Conservation (phyloP, 2,329 filamentous ascomycete species). For the Herpotrichia juniperi region DNA sequence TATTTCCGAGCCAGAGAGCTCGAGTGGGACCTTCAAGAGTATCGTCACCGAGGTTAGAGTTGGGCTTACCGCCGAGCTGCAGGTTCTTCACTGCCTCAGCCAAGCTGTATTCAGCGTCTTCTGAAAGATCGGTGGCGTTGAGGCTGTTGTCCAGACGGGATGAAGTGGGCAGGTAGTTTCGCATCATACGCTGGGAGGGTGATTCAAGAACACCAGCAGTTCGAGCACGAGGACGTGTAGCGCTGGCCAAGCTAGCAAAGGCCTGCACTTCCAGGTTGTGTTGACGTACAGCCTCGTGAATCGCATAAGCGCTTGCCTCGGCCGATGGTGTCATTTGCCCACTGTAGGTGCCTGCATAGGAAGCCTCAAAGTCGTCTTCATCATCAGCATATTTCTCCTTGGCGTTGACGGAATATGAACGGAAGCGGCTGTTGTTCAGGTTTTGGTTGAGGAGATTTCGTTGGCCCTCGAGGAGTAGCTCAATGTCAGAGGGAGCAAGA, state of each 20-base stretch:
- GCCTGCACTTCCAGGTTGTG: constrained; percentile 95
- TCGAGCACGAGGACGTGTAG: constrained; percentile 82
- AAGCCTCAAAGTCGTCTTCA: constrained; percentile 72
- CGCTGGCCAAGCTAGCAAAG: constrained; percentile 82
- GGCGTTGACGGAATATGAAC: constrained; percentile 97
- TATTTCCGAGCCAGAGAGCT: constrained; percentile 95
- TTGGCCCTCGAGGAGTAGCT: constrained; percentile 58
- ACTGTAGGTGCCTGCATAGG: constrained; percentile 63
- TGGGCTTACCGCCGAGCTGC: constrained; percentile 70
- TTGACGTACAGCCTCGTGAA: constrained; percentile 78
- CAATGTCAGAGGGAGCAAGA: constrained; percentile 66
- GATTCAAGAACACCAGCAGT: constrained; percentile 92
- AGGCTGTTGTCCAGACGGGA: constrained; percentile 78
- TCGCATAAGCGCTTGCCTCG: constrained; percentile 64
- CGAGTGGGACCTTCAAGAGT: constrained; percentile 88
- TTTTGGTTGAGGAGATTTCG: constrained; percentile 61
- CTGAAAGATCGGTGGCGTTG: constrained; percentile 74
- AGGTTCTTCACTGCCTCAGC: constrained; percentile 83
- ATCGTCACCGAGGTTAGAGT: constrained; percentile 74
- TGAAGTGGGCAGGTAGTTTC: constrained; percentile 77
- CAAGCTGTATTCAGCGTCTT: constrained; percentile 80
- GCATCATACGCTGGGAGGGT: constrained; percentile 66
- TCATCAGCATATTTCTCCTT: constrained; percentile 97
- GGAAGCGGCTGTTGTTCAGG: constrained; percentile 78
- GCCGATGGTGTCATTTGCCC: constrained; percentile 65